Evolutionary conservation across 169 alveolate species (phyloP).

Genomic region (Perkinsus chesapeaki): DNA sequence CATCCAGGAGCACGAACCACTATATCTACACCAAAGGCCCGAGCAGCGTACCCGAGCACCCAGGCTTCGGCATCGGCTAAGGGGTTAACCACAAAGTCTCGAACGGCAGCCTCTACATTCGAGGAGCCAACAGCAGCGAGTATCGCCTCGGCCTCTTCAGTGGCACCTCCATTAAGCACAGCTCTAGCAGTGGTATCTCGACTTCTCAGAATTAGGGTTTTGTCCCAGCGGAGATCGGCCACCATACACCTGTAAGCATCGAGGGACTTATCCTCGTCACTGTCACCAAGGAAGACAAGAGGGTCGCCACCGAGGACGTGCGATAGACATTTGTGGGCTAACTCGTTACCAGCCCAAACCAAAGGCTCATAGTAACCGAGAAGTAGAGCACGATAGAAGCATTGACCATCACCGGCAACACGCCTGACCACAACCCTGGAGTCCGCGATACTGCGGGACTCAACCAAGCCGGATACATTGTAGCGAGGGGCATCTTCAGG

Average conservation of each 20-base stretch:
- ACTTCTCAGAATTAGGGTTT: neutral
- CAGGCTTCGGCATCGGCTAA: neutral
- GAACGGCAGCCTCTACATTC: neutral
- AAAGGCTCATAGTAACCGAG: neutral
- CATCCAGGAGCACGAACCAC: neutral
- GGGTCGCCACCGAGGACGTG: neutral
- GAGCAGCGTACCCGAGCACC: neutral
- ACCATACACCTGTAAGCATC: neutral
- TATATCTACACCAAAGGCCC: neutral
- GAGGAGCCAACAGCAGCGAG: neutral
- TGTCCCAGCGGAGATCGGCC: neutral
- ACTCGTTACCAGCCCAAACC: neutral
- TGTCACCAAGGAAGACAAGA: neutral
- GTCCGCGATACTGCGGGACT: neutral
- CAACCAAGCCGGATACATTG: neutral
- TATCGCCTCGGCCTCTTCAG: neutral
- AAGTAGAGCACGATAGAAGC: neutral
- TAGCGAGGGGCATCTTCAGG: neutral
- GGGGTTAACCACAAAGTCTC: neutral
- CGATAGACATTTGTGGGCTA: neutral
- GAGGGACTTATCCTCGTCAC: neutral
- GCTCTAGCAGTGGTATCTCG: neutral
- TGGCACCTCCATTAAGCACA: neutral
- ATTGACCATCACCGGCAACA: neutral
- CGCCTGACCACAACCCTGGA: neutral